phyloP scores from a whole-genome alignment of 2,329 filamentous ascomycete genomes.

The Aspergillus novofumigatus region DNA sequence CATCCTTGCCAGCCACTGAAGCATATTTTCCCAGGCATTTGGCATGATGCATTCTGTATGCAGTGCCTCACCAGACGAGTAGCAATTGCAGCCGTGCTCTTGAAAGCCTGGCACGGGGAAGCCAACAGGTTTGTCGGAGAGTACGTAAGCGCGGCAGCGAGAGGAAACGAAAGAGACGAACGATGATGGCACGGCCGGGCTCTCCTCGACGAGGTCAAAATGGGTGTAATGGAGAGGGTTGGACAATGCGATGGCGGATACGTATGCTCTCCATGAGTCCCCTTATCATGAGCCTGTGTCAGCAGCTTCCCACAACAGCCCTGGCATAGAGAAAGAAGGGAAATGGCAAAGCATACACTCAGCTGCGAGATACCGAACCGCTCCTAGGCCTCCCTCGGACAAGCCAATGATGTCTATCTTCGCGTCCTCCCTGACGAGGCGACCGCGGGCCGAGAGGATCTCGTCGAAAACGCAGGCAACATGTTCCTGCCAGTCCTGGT shows the following conservation, averaged over 20 bases:
- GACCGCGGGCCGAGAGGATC: conserved; percentile 46
- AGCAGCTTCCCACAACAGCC: not conserved
- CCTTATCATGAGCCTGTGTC: conserved; percentile 24
- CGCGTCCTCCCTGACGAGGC: conserved; percentile 46
- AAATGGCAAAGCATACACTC: conserved; percentile 43
- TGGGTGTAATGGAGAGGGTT: conserved; percentile 34
- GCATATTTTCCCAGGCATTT: conserved; percentile 48
- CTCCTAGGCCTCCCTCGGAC: conserved; percentile 59
- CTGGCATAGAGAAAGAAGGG: not conserved
- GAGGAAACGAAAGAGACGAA: conserved; percentile 39
- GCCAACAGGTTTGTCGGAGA: conserved; percentile 50
- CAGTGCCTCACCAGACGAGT: conserved; percentile 60
- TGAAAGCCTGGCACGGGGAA: conserved; percentile 51
- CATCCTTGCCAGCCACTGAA: conserved; percentile 60
- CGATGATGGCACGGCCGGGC: conserved; percentile 1
- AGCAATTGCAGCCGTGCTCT: conserved; percentile 62
- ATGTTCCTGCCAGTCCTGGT: conserved; percentile 58
- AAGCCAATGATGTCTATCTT: conserved; percentile 68
- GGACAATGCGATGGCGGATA: conserved; percentile 38
- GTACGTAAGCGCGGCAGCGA: conserved; percentile 59
- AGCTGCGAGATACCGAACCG: conserved; percentile 56
- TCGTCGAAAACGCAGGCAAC: conserved; percentile 63
- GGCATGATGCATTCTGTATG: conserved; percentile 62
- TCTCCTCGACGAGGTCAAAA: conserved; percentile 22
- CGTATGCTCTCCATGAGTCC: conserved; percentile 34